phyloP scores from a whole-genome alignment of 345 rosid genomes.

The Citrus sp. region DNA sequence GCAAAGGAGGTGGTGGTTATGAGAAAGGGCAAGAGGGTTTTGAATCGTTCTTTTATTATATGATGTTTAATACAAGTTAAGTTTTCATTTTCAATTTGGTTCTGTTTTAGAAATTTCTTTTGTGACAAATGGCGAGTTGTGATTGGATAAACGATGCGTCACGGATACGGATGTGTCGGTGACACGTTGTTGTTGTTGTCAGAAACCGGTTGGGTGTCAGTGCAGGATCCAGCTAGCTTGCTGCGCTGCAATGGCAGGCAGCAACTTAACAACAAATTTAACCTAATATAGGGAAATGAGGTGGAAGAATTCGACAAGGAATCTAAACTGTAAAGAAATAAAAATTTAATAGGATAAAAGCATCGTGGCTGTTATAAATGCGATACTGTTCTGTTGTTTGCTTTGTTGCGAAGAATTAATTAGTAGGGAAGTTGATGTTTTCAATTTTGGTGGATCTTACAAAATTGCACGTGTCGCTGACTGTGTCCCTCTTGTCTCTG shows the following conservation, averaged over 20 bases:
- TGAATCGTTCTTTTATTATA: not conserved
- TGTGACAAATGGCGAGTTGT: not conserved
- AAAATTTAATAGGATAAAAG: too few species aligned
- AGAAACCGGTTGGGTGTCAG: slow-evolving; percentile 25
- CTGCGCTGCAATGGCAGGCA: not conserved
- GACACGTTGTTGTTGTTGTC: slow-evolving; percentile 25
- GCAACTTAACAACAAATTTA: not conserved
- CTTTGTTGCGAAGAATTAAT: too few species aligned
- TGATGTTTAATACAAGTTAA: too few species aligned
- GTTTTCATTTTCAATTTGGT: not conserved
- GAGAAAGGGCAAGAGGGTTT: not conserved
- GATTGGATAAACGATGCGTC: slow-evolving; percentile 12
- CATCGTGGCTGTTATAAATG: too few species aligned
- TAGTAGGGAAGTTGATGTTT: too few species aligned
- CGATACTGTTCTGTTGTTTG: too few species aligned
- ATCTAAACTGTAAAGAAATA: not conserved
- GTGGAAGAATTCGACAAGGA: slow-evolving; percentile 5
- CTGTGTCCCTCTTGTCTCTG: not conserved
- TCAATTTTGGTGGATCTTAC: not conserved
- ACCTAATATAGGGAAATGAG: not conserved
- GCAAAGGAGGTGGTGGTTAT: slow-evolving; percentile 19
- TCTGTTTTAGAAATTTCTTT: not conserved
- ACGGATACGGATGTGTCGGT: slow-evolving; percentile 32
- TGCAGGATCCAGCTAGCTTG: not conserved
- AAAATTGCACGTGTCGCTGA: not conserved